Base-by-base conservation (phyloP, 768 basidiomycete genomes). In the Trametes sanguinea region DNA sequence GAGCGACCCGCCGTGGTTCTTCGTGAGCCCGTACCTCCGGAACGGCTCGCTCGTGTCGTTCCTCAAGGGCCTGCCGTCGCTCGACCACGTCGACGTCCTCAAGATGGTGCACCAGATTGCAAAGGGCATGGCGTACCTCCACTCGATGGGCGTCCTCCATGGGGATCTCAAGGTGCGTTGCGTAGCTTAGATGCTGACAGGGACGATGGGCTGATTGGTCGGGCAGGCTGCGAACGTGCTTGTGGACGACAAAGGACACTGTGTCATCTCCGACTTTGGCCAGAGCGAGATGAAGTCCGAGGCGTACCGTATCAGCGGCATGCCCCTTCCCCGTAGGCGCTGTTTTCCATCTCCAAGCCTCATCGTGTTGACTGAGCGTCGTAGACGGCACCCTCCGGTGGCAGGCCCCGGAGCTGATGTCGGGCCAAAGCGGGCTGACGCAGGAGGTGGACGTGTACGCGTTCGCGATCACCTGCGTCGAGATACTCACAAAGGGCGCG, bases 181-280 rank as follows among this genome's bases (percentile, higher is more conserved):
- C 45, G 14, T 42, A 8, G 17, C 7, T 39, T 11, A 27, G 22
- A 22, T 8, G 4, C 27, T 39, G 1, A 10, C 51, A 2, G 16
- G 35, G 11, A 11, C 6, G 2, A 7, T 39, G 39, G n/a, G 35
- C 48, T 39, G 32, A 6, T 43, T 10, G 17, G 17, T 16, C n/a
- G 17, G 7, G 42, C 37, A 84, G 88, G 89, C 83, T 2, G 80
- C 87, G 2, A 94, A 95, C 69, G 83, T 94, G 14, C 82, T 94
- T 2, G 84, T 95, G 13, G 84, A 88, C 65, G 85, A 90, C 62
- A 73, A 79, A 1, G 78, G 82, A 2, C 81, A 76, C 48, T 93
- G 90, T 61, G 80, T 93, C 43, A 85, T 94, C 44, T 85, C 89
- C 32, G 91, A 94, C 69, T 94, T 95, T 71, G 91, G 90, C 0